Base-by-base conservation (phyloP, 108 stramenopile species). In the Cylindrotheca fusiformis region DNA sequence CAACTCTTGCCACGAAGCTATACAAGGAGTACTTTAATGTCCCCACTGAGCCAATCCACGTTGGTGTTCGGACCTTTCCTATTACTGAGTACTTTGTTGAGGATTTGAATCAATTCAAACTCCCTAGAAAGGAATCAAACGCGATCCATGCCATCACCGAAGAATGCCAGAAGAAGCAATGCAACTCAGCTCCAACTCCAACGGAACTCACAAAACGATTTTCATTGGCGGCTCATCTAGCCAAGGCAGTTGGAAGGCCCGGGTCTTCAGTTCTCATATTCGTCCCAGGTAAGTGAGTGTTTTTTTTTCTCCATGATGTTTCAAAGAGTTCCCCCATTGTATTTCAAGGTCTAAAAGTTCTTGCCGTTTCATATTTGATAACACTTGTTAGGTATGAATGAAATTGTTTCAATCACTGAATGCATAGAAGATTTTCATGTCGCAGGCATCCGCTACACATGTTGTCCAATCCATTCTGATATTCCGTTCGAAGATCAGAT, bases 401-500 rank as follows among this genome's bases (percentile, higher is more conserved):
- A 99, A 55, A 99, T 99, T 32, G 59, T 88, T 49, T 58, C 84
- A 4, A 79, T 95, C 23, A 84, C 85, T 17, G 95, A 96, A 20
- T 62, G 69, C 26, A 67, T 90, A 26, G 91, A 91, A 24, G 63
- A 67, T 20, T 52, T 85, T 17, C 63, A 74, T 8, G 55, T 68
- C 0, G 67, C 81, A 19, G 80, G 79, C 24, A 41, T 76, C 4
- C 21, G 44, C 0, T 84, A 81, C 60, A 75, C 69, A 4, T 81
- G 86, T 49, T 82, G 94, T 48, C 96, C 97, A 5, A 87, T 99
- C 58, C 99, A 98, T 67, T 79, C 81, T 20, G 94, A 95, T 48
- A 73, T 98, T 26, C 89, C 97, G 0, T 86, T 93, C 60, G 85
- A 94, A 55, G 95, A 97, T 10, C 99, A 98, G 71, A 79, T 91